phyloP scores from a whole-genome alignment of 106 monocot genomes.

The Dioscorea alata region DNA sequence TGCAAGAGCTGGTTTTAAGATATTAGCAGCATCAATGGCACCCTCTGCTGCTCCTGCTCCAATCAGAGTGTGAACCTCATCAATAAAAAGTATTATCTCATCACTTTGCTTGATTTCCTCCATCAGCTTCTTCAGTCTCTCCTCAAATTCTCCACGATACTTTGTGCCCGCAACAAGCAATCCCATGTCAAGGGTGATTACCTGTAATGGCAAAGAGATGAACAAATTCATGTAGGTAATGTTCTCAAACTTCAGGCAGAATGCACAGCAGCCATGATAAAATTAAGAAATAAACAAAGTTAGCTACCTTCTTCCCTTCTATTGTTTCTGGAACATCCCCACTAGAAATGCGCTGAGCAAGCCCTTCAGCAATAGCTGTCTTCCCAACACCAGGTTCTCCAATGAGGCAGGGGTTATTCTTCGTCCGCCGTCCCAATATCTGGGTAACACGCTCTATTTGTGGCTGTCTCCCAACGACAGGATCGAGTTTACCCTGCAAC shows the following conservation, averaged over 20 bases:
- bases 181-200: conserved; percentile 54
- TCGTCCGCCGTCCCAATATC: conserved; percentile 41
- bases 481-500: conserved; percentile 43
- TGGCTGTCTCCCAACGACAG: conserved; percentile 38
- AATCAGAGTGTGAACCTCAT: conserved; percentile 52
- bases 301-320: conserved; percentile 41
- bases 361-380: conserved; percentile 50
- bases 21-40: conserved; percentile 22
- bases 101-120: conserved; percentile 52
- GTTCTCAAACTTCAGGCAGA: too few relatives aligned
- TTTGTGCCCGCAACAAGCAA: conserved; percentile 54
- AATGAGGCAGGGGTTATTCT: conserved; percentile 53
- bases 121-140: conserved; percentile 44
- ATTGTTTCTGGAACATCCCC: conserved; percentile 58
- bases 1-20: conserved; percentile 50
- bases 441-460: conserved; percentile 56
- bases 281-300: background rate
- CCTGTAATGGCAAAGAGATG: conserved; percentile 6
- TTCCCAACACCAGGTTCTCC: conserved; percentile 57
- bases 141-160: conserved; percentile 35
- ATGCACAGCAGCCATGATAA: background rate
- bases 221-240: too few relatives aligned
- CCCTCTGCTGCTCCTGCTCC: conserved; percentile 36
- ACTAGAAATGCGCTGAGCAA: conserved; percentile 31
- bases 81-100: conserved; percentile 47